phyloP scores from a whole-genome alignment of 305 asterid genomes.

The Fraxinus floribunda region DNA sequence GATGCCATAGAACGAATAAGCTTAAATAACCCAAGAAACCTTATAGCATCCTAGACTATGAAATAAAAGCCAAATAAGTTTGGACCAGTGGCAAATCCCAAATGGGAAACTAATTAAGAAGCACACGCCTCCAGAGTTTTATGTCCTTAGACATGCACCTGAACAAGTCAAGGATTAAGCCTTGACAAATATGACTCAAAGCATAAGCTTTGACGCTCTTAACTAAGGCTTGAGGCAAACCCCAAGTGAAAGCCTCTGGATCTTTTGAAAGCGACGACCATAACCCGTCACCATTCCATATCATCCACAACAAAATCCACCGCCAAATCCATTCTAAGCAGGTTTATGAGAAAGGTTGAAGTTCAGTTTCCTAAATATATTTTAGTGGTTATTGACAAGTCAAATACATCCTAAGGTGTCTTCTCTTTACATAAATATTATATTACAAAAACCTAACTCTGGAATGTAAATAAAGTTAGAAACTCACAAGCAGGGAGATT shows the following conservation, averaged over 20 bases:
- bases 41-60: background rate
- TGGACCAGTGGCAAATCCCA: background rate
- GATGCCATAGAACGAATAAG: background rate
- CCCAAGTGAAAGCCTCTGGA: background rate
- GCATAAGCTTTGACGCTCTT: background rate
- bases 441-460: background rate
- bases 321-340: background rate
- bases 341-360: background rate
- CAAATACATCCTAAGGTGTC: background rate
- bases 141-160: background rate
- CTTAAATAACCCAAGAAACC: background rate
- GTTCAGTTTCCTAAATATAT: background rate
- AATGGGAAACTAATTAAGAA: background rate
- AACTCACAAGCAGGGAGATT: constrained; percentile 91
- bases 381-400: constrained; percentile 2
- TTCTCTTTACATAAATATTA: background rate
- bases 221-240: background rate
- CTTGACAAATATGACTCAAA: background rate
- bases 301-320: background rate
- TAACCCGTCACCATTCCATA: background rate
- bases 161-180: background rate
- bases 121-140: background rate
- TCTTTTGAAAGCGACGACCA: background rate
- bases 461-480: constrained; percentile 6
- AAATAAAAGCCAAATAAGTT: background rate